Percentiles rank a stretch among this genome's conserved stretches.
Conservation (phyloP, 495 filamentous ascomycete genomes). For the Penicillium steckii region DNA sequence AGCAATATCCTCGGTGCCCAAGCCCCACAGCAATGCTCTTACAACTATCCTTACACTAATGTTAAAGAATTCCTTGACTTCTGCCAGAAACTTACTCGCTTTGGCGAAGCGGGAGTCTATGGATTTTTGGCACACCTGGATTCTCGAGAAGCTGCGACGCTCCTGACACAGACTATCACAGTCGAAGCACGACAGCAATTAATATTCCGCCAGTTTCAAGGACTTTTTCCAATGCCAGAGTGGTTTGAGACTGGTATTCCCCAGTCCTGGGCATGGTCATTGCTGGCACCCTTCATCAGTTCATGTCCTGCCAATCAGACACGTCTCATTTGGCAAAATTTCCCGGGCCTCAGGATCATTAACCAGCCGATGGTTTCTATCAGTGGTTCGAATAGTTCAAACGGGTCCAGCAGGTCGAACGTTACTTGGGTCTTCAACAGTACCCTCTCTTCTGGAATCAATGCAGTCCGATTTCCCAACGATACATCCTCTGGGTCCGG, state of each 20-base stretch:
- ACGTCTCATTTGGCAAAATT: conserved; percentile 84
- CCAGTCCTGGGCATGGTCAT: conserved; percentile 85
- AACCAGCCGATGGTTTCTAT: conserved; percentile 76
- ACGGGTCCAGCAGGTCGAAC: conserved; percentile 20
- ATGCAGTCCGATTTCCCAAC: conserved; percentile 35
- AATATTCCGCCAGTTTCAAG: conserved; percentile 84
- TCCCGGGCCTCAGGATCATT: conserved; percentile 68
- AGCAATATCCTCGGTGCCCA: conserved; percentile 74
- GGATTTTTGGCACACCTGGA: conserved; percentile 82
- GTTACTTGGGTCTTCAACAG: conserved; percentile 24
- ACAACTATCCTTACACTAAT: conserved; percentile 78
- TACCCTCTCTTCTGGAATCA: conserved; percentile 31
- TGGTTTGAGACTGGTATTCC: conserved; percentile 83
- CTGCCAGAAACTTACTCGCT: conserved; percentile 81
- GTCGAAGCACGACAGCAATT: conserved; percentile 87
- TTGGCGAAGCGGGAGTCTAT: conserved; percentile 79
- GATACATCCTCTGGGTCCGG: conserved; percentile 50
- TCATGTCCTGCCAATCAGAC: conserved; percentile 74
- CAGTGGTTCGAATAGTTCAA: conserved; percentile 48
- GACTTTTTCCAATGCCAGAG: conserved; percentile 80
- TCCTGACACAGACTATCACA: conserved; percentile 74
- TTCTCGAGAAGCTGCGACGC: conserved; percentile 67
- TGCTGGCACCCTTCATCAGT: conserved; percentile 81
- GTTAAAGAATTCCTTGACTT: conserved; percentile 84
- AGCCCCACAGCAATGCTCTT: conserved; percentile 71